Evolutionary conservation across 2,329 filamentous ascomycete species (phyloP), one percentile per base, ranked within the genome.

Genomic region (Pseudogymnoascus sp.): DNA sequence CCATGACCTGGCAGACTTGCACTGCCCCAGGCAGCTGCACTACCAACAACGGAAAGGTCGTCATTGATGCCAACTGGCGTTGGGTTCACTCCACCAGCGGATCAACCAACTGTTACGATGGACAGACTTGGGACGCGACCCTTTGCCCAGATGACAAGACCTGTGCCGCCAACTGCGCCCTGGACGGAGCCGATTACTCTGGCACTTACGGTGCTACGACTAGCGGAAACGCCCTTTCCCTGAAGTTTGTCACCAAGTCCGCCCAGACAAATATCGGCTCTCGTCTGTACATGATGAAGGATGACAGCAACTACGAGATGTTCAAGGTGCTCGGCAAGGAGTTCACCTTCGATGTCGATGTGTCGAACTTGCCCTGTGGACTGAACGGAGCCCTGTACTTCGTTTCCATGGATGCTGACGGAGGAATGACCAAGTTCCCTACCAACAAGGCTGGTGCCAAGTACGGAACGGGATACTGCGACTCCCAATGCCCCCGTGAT

Each of bases 301-400:
- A 79, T 61, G 82, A 86, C 49, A 78, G 77, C 68, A 82, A 81
- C 64, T 90, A 90, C 75, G 77, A 88, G 76, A 80, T 82, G 71
- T 86, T 89, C 76, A 80, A 84, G 64, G 78, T 89, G 64, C 78
- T 85, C 62, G 85, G 84, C 75, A 81, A 87, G 71, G 88, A 90
- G 74, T 86, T 90, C 76, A 87, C 85, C 62, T 89, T 90, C 66
- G 87, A 89, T 63, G 87, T 89, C 25, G 88, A 90, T 72, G 83
- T 88, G 49, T 88, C 86, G 42, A 81, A 82, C 68, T 77, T 89
- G 18, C 82, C 83, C 65, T 91, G 88, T 70, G 88, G 88, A 65
- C 76, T 90, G 64, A 90, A 91, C 75, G 88, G 87, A 62, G 88
- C 88, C 53, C 77, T 90, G 56, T 90, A 90, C 77, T 79, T 88